phyloP scores from a whole-genome alignment of 108 stramenopile genomes.

The Schizochytrium sp. region DNA sequence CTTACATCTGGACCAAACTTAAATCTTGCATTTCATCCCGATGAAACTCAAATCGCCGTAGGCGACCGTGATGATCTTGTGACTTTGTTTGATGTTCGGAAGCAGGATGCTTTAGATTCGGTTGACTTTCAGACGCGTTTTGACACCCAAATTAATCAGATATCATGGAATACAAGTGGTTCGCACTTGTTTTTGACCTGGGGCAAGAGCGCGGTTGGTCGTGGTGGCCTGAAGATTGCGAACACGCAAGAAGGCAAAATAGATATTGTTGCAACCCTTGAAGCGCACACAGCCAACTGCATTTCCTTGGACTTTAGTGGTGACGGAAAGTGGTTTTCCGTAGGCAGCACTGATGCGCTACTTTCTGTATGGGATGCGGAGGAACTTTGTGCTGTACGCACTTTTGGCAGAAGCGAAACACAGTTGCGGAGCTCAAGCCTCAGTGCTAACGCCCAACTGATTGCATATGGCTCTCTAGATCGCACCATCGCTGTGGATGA shows the following conservation, averaged over 20 bases:
- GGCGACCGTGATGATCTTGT: constrained; percentile 48
- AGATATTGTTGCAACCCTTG: neutral
- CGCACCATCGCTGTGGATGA: neutral
- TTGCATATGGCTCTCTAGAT: constrained; percentile 41
- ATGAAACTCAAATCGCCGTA: constrained; percentile 32
- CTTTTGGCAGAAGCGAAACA: constrained; percentile 32
- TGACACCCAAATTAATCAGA: constrained; percentile 23
- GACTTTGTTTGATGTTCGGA: constrained; percentile 20
- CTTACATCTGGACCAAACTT: neutral
- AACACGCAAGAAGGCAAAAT: constrained; percentile 2
- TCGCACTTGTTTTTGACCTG: neutral
- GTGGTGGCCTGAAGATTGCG: neutral
- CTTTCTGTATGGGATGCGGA: constrained; percentile 15
- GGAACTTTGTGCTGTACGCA: neutral
- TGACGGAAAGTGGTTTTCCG: neutral
- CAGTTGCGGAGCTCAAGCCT: constrained; percentile 31
- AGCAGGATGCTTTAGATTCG: neutral
- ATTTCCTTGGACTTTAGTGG: neutral
- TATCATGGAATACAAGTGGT: constrained; percentile 14
- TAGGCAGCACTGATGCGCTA: constrained; percentile 38
- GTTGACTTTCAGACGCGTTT: neutral
- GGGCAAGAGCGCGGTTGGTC: neutral
- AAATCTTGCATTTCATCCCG: constrained; percentile 5
- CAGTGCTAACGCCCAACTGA: neutral
- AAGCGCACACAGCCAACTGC: constrained; percentile 25